Evolutionary conservation across 192 early-diverging fungal species (phyloP).

Genomic region (Entomortierella beljakovae): DNA sequence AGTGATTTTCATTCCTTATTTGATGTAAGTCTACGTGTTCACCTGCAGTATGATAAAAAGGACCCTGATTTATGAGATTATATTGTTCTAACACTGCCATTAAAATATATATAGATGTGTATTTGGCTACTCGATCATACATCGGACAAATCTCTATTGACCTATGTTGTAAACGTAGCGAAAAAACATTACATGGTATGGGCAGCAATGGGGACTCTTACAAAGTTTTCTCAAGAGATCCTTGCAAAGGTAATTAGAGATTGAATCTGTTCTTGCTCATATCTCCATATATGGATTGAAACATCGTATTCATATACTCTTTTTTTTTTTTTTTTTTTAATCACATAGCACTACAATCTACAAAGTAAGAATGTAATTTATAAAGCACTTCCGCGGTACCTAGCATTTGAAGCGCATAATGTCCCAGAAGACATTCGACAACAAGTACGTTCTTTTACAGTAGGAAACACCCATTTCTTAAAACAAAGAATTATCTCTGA

Average conservation of each 20-base stretch:
- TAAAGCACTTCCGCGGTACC: slow-evolving; percentile 32
- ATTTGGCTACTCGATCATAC: slow-evolving; percentile 68
- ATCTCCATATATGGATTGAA: not conserved
- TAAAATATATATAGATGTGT: slow-evolving; percentile 28
- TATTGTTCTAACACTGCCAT: not conserved
- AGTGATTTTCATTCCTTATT: slow-evolving; percentile 61
- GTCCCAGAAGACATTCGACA: slow-evolving; percentile 47
- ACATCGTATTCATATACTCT: no score
- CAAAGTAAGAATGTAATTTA: slow-evolving; percentile 32
- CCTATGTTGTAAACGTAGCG: slow-evolving; percentile 61
- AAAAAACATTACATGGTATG: slow-evolving; percentile 62
- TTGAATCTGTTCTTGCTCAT: no score
- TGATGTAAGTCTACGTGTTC: no score
- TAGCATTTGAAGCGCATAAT: slow-evolving; percentile 34
- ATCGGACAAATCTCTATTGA: slow-evolving; percentile 58
- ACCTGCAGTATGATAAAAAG: slow-evolving; percentile 1
- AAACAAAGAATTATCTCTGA: not conserved
- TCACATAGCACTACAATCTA: slow-evolving; percentile 30
- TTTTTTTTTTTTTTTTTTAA: not conserved
- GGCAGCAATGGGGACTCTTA: slow-evolving; percentile 55
- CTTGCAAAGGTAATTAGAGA: slow-evolving; percentile 25
- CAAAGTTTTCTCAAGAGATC: slow-evolving; percentile 40
- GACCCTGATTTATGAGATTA: not conserved
- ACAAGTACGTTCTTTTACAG: slow-evolving; percentile 8
- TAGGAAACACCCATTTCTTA: no score